phyloP scores from a whole-genome alignment of 2,329 filamentous ascomycete genomes.

The Thermomyces lanuginosus region DNA sequence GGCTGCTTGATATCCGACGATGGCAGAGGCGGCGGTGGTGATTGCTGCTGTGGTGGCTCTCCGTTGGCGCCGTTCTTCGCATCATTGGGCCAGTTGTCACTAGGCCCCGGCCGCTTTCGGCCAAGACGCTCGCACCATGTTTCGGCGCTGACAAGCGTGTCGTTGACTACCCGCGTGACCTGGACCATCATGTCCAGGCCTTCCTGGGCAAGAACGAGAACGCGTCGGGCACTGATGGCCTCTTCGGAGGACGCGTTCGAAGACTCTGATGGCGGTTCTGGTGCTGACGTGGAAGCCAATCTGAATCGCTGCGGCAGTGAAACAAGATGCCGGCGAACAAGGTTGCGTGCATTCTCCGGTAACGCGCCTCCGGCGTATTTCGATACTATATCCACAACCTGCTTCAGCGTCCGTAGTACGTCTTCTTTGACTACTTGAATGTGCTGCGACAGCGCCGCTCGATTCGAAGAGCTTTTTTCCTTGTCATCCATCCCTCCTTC shows the following conservation, averaged over 20 bases:
- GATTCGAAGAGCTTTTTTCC: slow-evolving; percentile 23
- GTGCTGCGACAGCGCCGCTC: slow-evolving; percentile 34
- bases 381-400: slow-evolving; percentile 69
- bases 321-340: slow-evolving; percentile 71
- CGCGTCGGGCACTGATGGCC: slow-evolving; percentile 49
- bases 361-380: slow-evolving; percentile 82
- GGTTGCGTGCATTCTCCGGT: slow-evolving; percentile 67
- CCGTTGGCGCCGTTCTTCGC: no score
- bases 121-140: slow-evolving; percentile 74
- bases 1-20: slow-evolving; percentile 5
- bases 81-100: no score
- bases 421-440: slow-evolving; percentile 8
- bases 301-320: slow-evolving; percentile 72
- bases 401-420: slow-evolving; percentile 39
- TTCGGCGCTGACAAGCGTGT: slow-evolving; percentile 79
- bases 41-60: no score
- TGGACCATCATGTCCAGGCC: slow-evolving; percentile 89
- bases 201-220: slow-evolving; percentile 74
- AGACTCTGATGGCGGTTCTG: slow-evolving; percentile 18
- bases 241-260: slow-evolving; percentile 27
- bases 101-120: slow-evolving; percentile 23
- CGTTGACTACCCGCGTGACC: slow-evolving; percentile 72
- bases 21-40: no score
- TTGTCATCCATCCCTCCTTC: slow-evolving; percentile 37
- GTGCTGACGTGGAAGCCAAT: slow-evolving; percentile 43